Evolutionary conservation across 129 eudicot species (phyloP), one percentile per base, ranked within the genome.

Genomic region (Rutidosis leptorrhynchoides): DNA sequence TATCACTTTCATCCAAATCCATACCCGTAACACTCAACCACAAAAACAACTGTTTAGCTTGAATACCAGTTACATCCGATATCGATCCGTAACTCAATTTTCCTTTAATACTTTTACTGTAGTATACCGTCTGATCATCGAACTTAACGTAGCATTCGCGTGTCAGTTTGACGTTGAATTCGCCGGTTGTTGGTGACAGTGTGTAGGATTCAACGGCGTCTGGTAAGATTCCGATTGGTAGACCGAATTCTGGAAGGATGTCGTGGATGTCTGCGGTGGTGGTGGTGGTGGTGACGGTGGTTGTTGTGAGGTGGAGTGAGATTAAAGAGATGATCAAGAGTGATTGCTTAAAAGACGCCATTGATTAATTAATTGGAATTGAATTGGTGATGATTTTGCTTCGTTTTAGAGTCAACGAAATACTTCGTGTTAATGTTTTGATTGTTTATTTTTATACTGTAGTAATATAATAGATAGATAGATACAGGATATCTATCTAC

Each of bases 161-260:
- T 0, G 76, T 46, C 63, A 91, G 82, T 1, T 70, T 62, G 48
- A 91, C 67, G 10, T 76, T 54, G 79, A 91, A 87, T 25, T 79
- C 57, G 4, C 83, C 86, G 66, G 70, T 72, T 54, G 79, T 25
- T 45, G 82, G 45, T 33, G 88, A 85, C 57, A 87, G 78, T 3
- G 76, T 15, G 74, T 87, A 91, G 61, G 96, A 82, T 26, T 72
- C 75, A 52, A 85, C 85, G 32, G 76, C 89, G 73, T 79, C 23
- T 0, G 96, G 96, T 25, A 91, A 37, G 56, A 91, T 73, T 5
- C 97, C 97, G 59, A 72, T 70, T n/a, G 96, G 97, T 30, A 91
- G 78, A 24, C 85, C 82, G 86, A 62, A 91, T 43, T 29, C 12
- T 10, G 88, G 82, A 68, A 91, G 87, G 72, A 91, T 76, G 43